Percentiles rank a stretch among this genome's conserved stretches.
These are phyloP conservation scores for Nitzschia sp. DNA, from an alignment of 108 stramenopile species.

Conservation along the genomic window DNA sequence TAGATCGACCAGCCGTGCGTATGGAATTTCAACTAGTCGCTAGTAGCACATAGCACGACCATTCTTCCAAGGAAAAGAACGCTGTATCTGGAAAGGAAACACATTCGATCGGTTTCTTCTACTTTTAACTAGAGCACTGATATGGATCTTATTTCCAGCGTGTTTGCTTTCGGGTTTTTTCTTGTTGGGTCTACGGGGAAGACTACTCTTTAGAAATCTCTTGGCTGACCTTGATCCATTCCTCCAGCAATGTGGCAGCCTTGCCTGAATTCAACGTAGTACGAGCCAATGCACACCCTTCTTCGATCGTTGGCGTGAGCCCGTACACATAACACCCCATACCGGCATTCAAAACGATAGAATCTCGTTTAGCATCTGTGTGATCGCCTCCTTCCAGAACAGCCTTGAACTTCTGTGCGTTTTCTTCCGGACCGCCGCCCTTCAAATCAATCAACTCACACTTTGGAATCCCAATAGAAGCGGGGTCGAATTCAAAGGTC, in stretches of 20 bases:
- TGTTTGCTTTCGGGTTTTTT: too few relatives aligned
- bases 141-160: too few relatives aligned
- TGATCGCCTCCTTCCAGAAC: constrained; percentile 88
- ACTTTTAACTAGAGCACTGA: too few relatives aligned
- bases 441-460: constrained; percentile 91
- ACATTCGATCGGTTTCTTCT: too few relatives aligned
- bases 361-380: constrained; percentile 91
- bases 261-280: constrained; percentile 77
- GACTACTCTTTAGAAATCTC: constrained; percentile 47
- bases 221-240: constrained; percentile 77
- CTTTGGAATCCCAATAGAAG: constrained; percentile 75
- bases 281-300: constrained; percentile 84
- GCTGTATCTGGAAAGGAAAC: too few relatives aligned
- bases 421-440: constrained; percentile 94
- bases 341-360: constrained; percentile 97
- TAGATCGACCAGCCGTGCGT: too few relatives aligned
- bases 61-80: too few relatives aligned
- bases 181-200: too few relatives aligned
- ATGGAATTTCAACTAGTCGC: too few relatives aligned
- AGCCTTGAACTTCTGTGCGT: constrained; percentile 87
- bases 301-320: constrained; percentile 79
- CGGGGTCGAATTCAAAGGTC: constrained; percentile 86
- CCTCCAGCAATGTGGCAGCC: constrained; percentile 63
- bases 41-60: too few relatives aligned
- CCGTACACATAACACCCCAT: constrained; percentile 97